These are phyloP conservation scores for Penicillium sp. DNA, from an alignment of 2,329 filamentous ascomycete species.

Conservation along the genomic window DNA sequence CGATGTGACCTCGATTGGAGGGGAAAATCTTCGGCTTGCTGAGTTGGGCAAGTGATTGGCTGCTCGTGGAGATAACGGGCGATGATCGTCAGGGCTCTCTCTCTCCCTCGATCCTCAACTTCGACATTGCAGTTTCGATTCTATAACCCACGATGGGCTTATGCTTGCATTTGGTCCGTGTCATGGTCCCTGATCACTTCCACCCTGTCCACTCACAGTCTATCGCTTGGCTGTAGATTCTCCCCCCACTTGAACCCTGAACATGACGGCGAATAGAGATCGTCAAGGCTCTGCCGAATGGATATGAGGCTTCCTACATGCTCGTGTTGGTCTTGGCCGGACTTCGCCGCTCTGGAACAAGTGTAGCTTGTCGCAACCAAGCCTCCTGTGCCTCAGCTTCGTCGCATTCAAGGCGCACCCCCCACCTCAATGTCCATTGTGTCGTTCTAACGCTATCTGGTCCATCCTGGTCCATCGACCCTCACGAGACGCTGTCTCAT, in stretches of 20 bases:
- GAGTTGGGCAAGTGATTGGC: slow-evolving; percentile 20
- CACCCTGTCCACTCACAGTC: neutral
- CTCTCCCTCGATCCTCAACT: slow-evolving; percentile 7
- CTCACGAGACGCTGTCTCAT: slow-evolving; percentile 13
- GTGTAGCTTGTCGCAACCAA: slow-evolving; percentile 26
- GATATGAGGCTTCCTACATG: slow-evolving; percentile 11
- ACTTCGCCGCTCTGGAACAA: slow-evolving; percentile 20
- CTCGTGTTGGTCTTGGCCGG: slow-evolving; percentile 20
- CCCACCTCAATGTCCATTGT: slow-evolving; percentile 5
- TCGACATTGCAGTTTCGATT: slow-evolving; percentile 3
- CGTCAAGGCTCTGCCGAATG: slow-evolving; percentile 21
- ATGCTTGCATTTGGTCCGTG: neutral
- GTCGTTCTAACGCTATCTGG: slow-evolving; percentile 15
- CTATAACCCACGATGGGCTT: neutral
- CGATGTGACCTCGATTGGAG: slow-evolving; percentile 25
- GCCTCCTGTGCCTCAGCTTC: slow-evolving; percentile 14
- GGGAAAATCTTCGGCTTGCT: slow-evolving; percentile 12
- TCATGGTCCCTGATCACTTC: slow-evolving; percentile 4
- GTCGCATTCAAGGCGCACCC: slow-evolving; percentile 4
- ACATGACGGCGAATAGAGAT: slow-evolving; percentile 20
- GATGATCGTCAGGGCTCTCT: slow-evolving; percentile 25
- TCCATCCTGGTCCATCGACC: slow-evolving; percentile 1
- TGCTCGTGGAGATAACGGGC: slow-evolving; percentile 19
- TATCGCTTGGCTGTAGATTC: slow-evolving; percentile 1
- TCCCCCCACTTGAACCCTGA: slow-evolving; percentile 5